Percentiles rank a stretch among this genome's conserved stretches.
Evolutionary conservation across 2,329 filamentous ascomycete species (phyloP).

Genomic region (Botryotinia globosa): DNA sequence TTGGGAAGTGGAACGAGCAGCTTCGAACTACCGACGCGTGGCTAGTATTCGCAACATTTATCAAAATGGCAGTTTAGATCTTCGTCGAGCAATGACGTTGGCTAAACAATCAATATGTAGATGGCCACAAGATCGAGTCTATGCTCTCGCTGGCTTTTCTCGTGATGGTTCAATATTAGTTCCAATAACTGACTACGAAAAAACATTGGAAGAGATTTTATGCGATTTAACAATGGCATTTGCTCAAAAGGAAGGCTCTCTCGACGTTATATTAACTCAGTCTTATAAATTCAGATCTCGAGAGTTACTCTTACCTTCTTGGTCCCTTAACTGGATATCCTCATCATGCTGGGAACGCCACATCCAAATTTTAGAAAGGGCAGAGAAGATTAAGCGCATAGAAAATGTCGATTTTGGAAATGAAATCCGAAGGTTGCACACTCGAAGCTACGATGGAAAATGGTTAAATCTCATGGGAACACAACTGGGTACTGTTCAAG

Average conservation of each 20-base stretch:
- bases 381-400: not conserved
- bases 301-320: not conserved
- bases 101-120: not conserved
- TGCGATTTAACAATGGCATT: not conserved
- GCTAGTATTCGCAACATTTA: not conserved
- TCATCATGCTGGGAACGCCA: not conserved
- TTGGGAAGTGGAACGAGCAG: not conserved
- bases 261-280: not conserved
- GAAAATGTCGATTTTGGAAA: not conserved
- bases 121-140: not conserved
- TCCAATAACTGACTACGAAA: not conserved
- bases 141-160: not conserved
- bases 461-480: not conserved
- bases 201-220: too few species aligned
- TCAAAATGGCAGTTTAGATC: not conserved
- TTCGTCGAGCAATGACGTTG: not conserved
- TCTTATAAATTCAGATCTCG: not conserved
- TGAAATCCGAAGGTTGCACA: not conserved
- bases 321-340: not conserved
- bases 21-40: not conserved
- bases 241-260: not conserved
- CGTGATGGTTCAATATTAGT: not conserved
- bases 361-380: not conserved
- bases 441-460: not conserved
- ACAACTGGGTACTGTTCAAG: not conserved